Conservation (phyloP, 805 yeast genomes). For the Hanseniaspora occidentalis region DNA sequence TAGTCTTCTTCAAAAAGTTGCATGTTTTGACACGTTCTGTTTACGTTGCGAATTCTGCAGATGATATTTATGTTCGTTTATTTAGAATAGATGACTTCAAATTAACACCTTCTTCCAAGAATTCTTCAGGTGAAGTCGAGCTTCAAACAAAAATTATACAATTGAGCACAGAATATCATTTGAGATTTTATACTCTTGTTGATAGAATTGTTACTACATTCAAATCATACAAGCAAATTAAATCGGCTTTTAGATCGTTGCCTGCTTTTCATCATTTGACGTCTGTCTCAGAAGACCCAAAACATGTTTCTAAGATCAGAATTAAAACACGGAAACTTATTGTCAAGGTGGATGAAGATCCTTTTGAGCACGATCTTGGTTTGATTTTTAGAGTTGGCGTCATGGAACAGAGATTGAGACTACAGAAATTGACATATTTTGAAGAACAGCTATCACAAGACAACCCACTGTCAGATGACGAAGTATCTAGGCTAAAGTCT, state of each 20-base stretch:
- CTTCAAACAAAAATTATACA: constrained; percentile 10
- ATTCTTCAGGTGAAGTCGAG: neutral
- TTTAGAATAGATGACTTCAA: neutral
- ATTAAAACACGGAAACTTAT: constrained; percentile 31
- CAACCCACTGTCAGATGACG: constrained; percentile 7
- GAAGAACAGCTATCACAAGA: constrained; percentile 10
- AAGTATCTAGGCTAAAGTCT: constrained; percentile 15
- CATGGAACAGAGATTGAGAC: constrained; percentile 41
- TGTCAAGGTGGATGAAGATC: constrained; percentile 47
- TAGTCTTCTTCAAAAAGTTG: constrained; percentile 7
- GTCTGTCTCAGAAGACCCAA: constrained; percentile 19
- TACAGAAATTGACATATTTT: constrained; percentile 26
- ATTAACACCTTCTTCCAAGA: neutral
- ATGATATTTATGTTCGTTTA: neutral
- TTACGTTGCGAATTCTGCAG: constrained; percentile 13
- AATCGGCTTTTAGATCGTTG: constrained; percentile 30
- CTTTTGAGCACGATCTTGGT: constrained; percentile 50
- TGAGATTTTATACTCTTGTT: constrained; percentile 34
- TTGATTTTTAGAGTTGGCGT: constrained; percentile 45
- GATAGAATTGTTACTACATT: constrained; percentile 37
- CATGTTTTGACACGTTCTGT: constrained; percentile 18
- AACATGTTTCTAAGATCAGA: constrained; percentile 30
- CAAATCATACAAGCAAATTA: constrained; percentile 35
- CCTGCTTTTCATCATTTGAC: constrained; percentile 13
- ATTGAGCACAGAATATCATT: constrained; percentile 24